Percentiles rank a stretch among this genome's conserved stretches.
These are phyloP conservation scores for Phytopythium cucurbitacearum DNA, from an alignment of 352 stramenopile species.

Conservation along the genomic window DNA sequence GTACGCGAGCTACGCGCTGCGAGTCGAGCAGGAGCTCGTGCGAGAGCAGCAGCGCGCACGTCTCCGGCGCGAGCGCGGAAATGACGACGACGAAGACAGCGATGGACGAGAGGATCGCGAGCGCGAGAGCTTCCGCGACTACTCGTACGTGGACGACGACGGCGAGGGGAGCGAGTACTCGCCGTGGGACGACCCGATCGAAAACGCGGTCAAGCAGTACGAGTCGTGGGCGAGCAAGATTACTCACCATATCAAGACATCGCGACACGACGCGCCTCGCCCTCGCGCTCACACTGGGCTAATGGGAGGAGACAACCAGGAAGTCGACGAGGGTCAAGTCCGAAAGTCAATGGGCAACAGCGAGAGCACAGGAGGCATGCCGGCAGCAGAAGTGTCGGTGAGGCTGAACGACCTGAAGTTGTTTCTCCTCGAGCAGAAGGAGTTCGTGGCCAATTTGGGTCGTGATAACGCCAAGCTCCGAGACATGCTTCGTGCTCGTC, in stretches of 20 bases:
- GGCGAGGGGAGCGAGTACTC: conserved; percentile 1
- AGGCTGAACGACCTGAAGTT: conserved; percentile 7
- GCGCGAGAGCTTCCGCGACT: not conserved
- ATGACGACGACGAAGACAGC: not conserved
- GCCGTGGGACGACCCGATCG: conserved; percentile 13
- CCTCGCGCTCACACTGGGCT: not conserved
- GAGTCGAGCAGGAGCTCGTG: conserved; percentile 25
- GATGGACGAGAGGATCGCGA: not conserved
- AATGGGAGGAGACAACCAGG: not conserved
- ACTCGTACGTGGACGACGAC: conserved; percentile 2
- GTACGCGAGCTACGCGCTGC: conserved; percentile 25
- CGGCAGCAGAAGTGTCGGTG: no score
- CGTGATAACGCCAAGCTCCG: conserved; percentile 26
- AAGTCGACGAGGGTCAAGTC: not conserved
- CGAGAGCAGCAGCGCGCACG: conserved; percentile 16
- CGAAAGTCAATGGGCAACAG: not conserved
- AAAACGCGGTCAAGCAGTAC: conserved; percentile 8
- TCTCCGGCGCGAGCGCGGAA: conserved; percentile 2
- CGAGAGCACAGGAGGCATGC: no score
- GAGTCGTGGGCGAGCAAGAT: conserved; percentile 17
- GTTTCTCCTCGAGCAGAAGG: conserved; percentile 20
- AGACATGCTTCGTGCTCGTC: conserved; percentile 20
- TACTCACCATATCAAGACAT: conserved; percentile 1
- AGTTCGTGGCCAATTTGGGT: conserved; percentile 15
- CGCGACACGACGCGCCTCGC: not conserved